These are phyloP conservation scores for Lasiodiplodia theobromae DNA, from an alignment of 2,329 filamentous ascomycete species.

Conservation along the genomic window DNA sequence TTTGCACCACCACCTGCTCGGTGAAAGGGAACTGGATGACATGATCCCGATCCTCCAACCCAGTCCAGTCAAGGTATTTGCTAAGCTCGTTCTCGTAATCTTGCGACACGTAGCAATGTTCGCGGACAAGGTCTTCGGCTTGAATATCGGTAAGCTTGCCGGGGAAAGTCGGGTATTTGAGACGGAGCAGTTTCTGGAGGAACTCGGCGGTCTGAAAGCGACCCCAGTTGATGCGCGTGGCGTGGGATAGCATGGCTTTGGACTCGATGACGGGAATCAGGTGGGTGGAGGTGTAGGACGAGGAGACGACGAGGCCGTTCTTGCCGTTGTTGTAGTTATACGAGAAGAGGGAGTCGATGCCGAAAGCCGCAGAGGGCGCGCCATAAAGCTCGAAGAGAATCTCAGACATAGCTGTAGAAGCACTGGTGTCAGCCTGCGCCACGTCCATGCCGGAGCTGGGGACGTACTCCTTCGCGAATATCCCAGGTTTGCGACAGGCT, in stretches of 20 bases:
- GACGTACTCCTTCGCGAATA: conserved; percentile 86
- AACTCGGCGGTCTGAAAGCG: conserved; percentile 91
- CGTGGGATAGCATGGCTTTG: conserved; percentile 83
- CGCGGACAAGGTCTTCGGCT: conserved; percentile 83
- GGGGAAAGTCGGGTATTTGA: conserved; percentile 92
- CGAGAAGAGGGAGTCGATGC: conserved; percentile 95
- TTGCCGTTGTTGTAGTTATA: conserved; percentile 90
- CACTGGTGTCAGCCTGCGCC: conserved; percentile 37
- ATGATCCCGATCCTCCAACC: conserved; percentile 85
- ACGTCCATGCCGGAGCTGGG: neutral
- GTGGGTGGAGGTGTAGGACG: conserved; percentile 92
- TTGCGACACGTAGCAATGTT: conserved; percentile 88
- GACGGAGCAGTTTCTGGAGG: conserved; percentile 81
- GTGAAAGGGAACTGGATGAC: conserved; percentile 94
- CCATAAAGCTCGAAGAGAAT: conserved; percentile 96
- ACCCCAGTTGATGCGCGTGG: conserved; percentile 93
- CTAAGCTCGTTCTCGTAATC: conserved; percentile 82
- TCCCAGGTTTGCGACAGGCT: conserved; percentile 87
- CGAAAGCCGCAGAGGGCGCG: conserved; percentile 88
- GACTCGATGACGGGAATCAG: conserved; percentile 90
- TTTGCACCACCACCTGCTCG: conserved; percentile 87
- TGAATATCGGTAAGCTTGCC: conserved; percentile 86
- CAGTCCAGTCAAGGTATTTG: conserved; percentile 86
- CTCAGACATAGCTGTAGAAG: conserved; percentile 87
- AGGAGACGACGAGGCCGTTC: conserved; percentile 88